These are phyloP conservation scores for Trichophyton verrucosum DNA, from an alignment of 2,329 filamentous ascomycete genomes.

Conservation along the genomic window DNA sequence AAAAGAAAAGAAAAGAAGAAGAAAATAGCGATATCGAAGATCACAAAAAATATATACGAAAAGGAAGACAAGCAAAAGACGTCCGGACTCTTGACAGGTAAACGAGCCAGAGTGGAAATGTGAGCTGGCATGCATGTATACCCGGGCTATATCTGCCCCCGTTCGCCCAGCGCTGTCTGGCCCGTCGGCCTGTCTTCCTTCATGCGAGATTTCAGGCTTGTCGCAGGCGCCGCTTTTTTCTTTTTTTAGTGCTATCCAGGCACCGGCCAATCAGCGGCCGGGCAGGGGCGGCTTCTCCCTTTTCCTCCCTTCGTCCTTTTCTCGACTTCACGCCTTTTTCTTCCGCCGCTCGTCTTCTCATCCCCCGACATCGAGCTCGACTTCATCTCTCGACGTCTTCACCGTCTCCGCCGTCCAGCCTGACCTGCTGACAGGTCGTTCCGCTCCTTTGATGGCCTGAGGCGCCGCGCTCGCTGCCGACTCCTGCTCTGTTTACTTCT, in stretches of 20 bases:
- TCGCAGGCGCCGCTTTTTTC: background rate
- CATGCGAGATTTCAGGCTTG: background rate
- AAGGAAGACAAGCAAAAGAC: background rate
- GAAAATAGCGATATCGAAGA: background rate
- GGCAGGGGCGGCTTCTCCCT: background rate
- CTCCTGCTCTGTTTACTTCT: background rate
- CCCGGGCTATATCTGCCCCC: too few species aligned
- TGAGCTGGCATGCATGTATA: too few species aligned
- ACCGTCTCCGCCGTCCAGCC: too few species aligned
- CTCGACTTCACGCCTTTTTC: background rate
- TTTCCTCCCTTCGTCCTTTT: constrained; percentile 12
- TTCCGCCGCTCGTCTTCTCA: background rate
- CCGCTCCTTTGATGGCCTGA: constrained; percentile 1
- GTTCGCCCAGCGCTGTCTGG: too few species aligned
- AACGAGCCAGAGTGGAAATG: too few species aligned
- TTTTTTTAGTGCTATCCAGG: background rate
- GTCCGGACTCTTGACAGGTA: too few species aligned
- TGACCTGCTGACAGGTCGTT: background rate
- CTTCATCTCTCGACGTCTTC: background rate
- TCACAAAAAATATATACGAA: background rate
- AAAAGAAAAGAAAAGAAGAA: background rate
- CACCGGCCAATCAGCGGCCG: background rate
- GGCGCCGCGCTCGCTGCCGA: background rate
- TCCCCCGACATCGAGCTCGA: background rate
- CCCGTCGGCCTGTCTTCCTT: too few species aligned